These are phyloP conservation scores for Trichoderma pleuroti DNA, from an alignment of 2,329 filamentous ascomycete species.

Conservation along the genomic window DNA sequence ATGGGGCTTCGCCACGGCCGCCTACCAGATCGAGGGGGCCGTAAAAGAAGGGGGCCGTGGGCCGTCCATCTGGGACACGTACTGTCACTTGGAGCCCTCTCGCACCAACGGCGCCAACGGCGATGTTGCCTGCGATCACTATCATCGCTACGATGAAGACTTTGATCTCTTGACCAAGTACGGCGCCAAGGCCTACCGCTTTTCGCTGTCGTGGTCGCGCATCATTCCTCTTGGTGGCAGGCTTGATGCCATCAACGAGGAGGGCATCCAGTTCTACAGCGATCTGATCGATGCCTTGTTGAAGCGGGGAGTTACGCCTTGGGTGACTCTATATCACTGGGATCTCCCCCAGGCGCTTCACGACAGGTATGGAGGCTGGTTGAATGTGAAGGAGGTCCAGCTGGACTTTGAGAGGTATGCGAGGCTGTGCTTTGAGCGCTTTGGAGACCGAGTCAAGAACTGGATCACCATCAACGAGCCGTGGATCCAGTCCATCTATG, in stretches of 20 bases:
- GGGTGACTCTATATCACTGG: conserved; percentile 65
- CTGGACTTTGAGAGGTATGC: conserved; percentile 38
- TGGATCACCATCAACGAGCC: conserved; percentile 42
- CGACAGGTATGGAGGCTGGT: conserved; percentile 36
- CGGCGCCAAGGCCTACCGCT: conserved; percentile 59
- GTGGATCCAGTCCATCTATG: conserved; percentile 37
- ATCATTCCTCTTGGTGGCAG: conserved; percentile 63
- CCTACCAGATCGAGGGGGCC: conserved; percentile 45
- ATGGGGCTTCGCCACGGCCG: conserved; percentile 42
- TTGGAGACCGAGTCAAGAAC: conserved; percentile 40
- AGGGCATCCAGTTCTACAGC: conserved; percentile 58
- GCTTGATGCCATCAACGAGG: conserved; percentile 59
- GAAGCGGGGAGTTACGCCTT: conserved; percentile 54
- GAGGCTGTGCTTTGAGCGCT: conserved; percentile 35
- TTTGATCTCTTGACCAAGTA: conserved; percentile 56
- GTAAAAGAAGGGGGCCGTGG: conserved; percentile 41
- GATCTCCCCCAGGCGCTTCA: conserved; percentile 42
- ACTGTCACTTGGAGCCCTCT: conserved; percentile 38
- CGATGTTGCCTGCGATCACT: conserved; percentile 46
- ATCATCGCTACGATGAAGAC: conserved; percentile 47
- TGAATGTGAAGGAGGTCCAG: conserved; percentile 32
- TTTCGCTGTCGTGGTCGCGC: conserved; percentile 64
- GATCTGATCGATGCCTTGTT: conserved; percentile 57
- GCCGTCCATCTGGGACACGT: conserved; percentile 42
- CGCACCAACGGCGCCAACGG: conserved; percentile 41